phyloP scores from a whole-genome alignment of 805 yeast genomes.

The Sugiyamaella mastotermitis region DNA sequence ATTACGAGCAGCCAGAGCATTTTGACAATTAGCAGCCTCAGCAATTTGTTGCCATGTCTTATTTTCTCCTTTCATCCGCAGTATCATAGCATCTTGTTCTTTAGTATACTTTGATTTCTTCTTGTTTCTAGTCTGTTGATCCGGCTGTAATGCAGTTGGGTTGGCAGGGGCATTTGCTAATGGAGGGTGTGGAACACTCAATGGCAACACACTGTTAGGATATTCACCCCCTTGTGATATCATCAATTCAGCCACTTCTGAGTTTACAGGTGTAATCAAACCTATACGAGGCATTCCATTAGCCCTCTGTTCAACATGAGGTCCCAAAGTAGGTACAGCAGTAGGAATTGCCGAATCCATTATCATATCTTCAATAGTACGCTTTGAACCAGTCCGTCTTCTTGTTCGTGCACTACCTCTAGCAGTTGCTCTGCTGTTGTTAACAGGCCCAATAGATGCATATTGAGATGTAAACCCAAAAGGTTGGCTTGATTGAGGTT shows the following conservation, averaged over 20 bases:
- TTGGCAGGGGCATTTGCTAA: slow-evolving; percentile 37
- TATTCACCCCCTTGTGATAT: no score
- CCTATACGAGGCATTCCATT: no score
- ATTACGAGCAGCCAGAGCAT: slow-evolving; percentile 67
- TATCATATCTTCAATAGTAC: slow-evolving; percentile 23
- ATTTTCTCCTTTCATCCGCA: slow-evolving; percentile 55
- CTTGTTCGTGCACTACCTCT: slow-evolving; percentile 9
- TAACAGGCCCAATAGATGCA: slow-evolving; percentile 14
- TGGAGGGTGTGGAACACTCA: slow-evolving; percentile 44
- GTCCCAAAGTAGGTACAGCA: no score
- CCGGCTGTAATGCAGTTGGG: slow-evolving; percentile 38
- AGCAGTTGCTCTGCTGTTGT: slow-evolving; percentile 12
- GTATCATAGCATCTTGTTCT: slow-evolving; percentile 62
- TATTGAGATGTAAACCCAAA: slow-evolving; percentile 15
- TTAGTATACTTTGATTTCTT: slow-evolving; percentile 64
- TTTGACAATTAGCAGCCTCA: slow-evolving; percentile 53
- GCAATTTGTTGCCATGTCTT: slow-evolving; percentile 73
- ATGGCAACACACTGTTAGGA: no score
- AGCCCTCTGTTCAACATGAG: no score
- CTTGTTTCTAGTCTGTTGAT: slow-evolving; percentile 45
- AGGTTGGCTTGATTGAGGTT: slow-evolving; percentile 10
- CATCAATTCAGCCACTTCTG: no score
- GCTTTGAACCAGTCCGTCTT: slow-evolving; percentile 21
- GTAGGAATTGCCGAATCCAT: slow-evolving; percentile 18
- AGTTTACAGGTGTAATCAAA: no score